Evolutionary conservation across 345 rosid genomes (phyloP).

Genomic region (Tarenaya hassleriana): DNA sequence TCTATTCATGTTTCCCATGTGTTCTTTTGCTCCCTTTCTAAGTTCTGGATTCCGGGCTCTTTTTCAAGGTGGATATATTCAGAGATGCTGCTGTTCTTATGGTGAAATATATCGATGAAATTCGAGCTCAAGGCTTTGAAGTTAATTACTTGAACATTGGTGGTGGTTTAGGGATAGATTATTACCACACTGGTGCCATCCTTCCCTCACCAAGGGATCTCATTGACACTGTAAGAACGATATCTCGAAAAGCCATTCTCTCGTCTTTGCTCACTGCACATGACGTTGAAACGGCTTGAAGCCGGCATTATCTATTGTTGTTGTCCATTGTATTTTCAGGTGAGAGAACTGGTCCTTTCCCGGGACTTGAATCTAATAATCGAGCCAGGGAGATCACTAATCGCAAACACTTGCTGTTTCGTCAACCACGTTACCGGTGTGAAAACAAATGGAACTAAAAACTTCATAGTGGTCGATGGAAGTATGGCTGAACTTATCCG

Average conservation of each 20-base stretch:
- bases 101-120: slow-evolving; percentile 82
- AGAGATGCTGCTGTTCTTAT: slow-evolving; percentile 87
- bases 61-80: slow-evolving; percentile 85
- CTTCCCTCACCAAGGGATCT: slow-evolving; percentile 95
- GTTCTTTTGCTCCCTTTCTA: neutral
- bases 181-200: slow-evolving; percentile 71
- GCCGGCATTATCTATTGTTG: no score
- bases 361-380: slow-evolving; percentile 72
- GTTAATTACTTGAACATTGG: slow-evolving; percentile 86
- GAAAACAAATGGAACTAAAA: slow-evolving; percentile 91
- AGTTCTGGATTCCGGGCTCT: neutral
- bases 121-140: slow-evolving; percentile 87
- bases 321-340: slow-evolving; percentile 41
- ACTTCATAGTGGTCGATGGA: slow-evolving; percentile 87
- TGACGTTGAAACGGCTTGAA: neutral
- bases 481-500: slow-evolving; percentile 99
- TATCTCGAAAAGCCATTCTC: slow-evolving; percentile 13
- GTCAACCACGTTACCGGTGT: slow-evolving; percentile 92
- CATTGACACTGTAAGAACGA: slow-evolving; percentile 66
- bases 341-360: slow-evolving; percentile 77
- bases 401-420: slow-evolving; percentile 93
- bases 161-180: slow-evolving; percentile 97
- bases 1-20: slow-evolving; percentile 1
- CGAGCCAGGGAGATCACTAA: slow-evolving; percentile 95
- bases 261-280: slow-evolving; percentile 6